Base-by-base conservation (phyloP, 768 basidiomycete genomes). In the Termitomyces eurrhizus region DNA sequence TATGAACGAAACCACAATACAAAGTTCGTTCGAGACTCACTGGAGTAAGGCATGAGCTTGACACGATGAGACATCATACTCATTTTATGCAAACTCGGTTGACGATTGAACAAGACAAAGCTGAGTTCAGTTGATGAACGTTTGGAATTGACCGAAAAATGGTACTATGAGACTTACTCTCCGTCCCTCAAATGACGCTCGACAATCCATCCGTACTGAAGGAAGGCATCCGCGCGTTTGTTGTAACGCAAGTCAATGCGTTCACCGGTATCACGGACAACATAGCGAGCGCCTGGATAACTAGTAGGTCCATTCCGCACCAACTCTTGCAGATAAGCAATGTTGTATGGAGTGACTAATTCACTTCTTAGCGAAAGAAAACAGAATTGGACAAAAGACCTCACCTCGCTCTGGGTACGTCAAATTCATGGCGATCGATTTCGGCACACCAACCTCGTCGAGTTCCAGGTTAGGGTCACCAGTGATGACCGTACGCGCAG, bases 61-160 rank as follows among this genome's bases (percentile, higher is more conserved):
- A 98, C 92, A 39, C 95, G 87, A 78, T 98, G 97, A 74, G 92
- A 92, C 97, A 98, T 98, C 97, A 98, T 98, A 81, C 94, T 96
- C 97, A 98, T 98, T 75, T 99, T 99, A 75, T 99, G 97, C 74
- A 98, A 75, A 83, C 88, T 92, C 12, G 97, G 97, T 71, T 99
- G 97, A 56, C 97, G 95, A 73, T 99, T 98, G 79, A 99, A 98
- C 56, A 99, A 78, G 24, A 98, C 92, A 66, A 80, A 95, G 69
- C 93, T 95, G 62, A 7, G 39, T 42, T 57, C 24, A 13, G 45
- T 14, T 18, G 12, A 54, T 68, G 0, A 67, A 42, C 45, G 39
- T 37, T 21, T 21, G 21, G 41, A 24, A 0, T 29, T 18, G 7
- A 65, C 33, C 42, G 51, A 35, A 1, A n/a, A 37, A 53, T 29